phyloP scores from a whole-genome alignment of 2,329 filamentous ascomycete genomes.

The Chrysoporthe puriensis region DNA sequence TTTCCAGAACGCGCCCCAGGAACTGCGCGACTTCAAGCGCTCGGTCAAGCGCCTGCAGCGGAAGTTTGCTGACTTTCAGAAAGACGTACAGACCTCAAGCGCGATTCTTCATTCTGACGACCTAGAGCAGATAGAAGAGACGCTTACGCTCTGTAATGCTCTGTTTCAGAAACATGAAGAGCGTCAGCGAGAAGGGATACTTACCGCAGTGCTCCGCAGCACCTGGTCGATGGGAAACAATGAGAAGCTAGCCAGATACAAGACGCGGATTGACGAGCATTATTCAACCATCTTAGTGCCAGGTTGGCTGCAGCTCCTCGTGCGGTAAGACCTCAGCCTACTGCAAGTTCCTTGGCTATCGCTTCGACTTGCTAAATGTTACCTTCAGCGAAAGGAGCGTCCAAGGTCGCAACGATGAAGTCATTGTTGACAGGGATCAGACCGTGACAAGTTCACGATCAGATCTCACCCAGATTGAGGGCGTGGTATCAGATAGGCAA shows the following conservation, averaged over 20 bases:
- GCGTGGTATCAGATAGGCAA: neutral
- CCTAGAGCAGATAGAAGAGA: slow-evolving; percentile 1
- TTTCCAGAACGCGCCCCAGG: neutral
- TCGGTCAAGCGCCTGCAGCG: slow-evolving; percentile 1
- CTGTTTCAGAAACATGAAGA: neutral
- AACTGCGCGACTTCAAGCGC: slow-evolving; percentile 4
- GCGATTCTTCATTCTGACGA: neutral
- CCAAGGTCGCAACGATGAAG: neutral
- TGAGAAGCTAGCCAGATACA: slow-evolving; percentile 1
- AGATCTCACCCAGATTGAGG: neutral
- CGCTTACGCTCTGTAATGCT: neutral
- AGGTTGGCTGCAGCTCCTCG: neutral
- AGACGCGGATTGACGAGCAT: neutral
- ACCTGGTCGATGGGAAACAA: slow-evolving; percentile 3
- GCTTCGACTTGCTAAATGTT: neutral
- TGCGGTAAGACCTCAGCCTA: neutral
- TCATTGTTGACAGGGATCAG: neutral
- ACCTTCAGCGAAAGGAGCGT: neutral
- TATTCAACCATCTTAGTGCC: neutral
- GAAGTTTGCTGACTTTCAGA: neutral
- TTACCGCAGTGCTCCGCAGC: neutral
- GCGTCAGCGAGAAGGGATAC: neutral
- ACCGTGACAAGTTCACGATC: neutral
- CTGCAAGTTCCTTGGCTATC: neutral
- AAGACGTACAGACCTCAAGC: neutral